Evolutionary conservation across 2,329 filamentous ascomycete species (phyloP), one percentile per base, ranked within the genome.

Genomic region (Pestalotiopsis sp.): DNA sequence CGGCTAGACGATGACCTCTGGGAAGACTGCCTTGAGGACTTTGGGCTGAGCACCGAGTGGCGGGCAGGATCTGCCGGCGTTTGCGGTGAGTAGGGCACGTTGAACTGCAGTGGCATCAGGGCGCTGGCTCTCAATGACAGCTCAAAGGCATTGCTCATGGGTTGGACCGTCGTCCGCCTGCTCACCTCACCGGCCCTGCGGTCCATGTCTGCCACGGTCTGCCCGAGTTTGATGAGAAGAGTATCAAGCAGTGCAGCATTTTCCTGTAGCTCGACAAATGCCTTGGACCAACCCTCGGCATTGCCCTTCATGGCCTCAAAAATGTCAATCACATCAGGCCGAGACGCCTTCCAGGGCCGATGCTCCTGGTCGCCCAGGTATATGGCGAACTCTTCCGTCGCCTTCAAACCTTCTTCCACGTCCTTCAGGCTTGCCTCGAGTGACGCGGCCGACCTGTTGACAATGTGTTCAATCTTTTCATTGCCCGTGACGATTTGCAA

Each of bases 291-390:
- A 58, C 95, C 94, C 72, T 97, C 92, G 9, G 94, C 91, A 74
- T 98, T 98, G 41, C 93, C 93, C 75, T 92, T 92, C 95, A 98
- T 98, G 49, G 95, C 94, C 56, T 91, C 88, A 74, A 93, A 96
- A 23, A 97, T 93, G 61, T 93, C 90, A 45, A 87, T 85, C 61
- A 91, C 83, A 62, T 89, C 86, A 2, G 87, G 84, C 25, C 93
- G 87, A 62, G 91, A 89, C 65, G 86, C 81, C 68, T 89, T 86
- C 78, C 88, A 89, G 72, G 86, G 84, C 4, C 88, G 85, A 49
- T 90, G 83, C 60, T 89, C 86, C 70, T 97, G 87, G 41, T 88
- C 84, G 5, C 86, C 84, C 63, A 98, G 83, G 79, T 97, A 98
- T 67, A 88, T 84, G 68, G 90, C 90, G 66, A 98, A 92, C 66